Evolutionary conservation across 805 yeast genomes (phyloP).

Genomic region (Myxozyma monticola): DNA sequence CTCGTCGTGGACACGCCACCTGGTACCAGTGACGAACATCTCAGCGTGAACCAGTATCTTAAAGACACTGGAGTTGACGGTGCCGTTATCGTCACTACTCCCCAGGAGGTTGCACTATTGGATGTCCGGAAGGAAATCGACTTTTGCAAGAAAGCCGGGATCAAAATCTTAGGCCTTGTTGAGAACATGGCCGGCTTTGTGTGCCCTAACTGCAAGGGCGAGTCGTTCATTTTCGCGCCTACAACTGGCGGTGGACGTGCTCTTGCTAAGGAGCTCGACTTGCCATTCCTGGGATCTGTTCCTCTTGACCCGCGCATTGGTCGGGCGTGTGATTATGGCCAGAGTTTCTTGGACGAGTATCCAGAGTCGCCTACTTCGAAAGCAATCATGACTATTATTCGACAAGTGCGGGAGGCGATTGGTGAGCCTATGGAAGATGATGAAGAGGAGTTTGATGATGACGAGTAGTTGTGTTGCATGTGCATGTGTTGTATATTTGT

Average conservation of each 20-base stretch:
- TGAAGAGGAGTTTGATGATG: too few relatives aligned
- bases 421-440: constrained; percentile 37
- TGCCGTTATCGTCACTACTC: constrained; percentile 91
- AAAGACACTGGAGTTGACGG: constrained; percentile 93
- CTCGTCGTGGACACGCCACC: constrained; percentile 96
- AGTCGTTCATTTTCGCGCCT: constrained; percentile 85
- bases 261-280: constrained; percentile 72
- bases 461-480: background rate
- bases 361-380: constrained; percentile 92
- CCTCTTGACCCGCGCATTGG: constrained; percentile 97
- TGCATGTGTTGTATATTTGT: background rate
- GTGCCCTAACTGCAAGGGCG: constrained; percentile 90
- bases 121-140: constrained; percentile 96
- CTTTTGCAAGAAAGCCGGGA: constrained; percentile 88
- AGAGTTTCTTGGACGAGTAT: constrained; percentile 73
- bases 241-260: constrained; percentile 96
- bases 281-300: constrained; percentile 85
- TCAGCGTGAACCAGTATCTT: constrained; percentile 82
- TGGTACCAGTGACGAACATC: constrained; percentile 96
- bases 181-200: constrained; percentile 99
- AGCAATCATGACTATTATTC: constrained; percentile 80
- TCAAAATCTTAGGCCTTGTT: constrained; percentile 81
- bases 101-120: constrained; percentile 93
- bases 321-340: constrained; percentile 81
- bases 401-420: constrained; percentile 21